Conservation (phyloP, 306 rosid species). For the Quercus cerris region DNA sequence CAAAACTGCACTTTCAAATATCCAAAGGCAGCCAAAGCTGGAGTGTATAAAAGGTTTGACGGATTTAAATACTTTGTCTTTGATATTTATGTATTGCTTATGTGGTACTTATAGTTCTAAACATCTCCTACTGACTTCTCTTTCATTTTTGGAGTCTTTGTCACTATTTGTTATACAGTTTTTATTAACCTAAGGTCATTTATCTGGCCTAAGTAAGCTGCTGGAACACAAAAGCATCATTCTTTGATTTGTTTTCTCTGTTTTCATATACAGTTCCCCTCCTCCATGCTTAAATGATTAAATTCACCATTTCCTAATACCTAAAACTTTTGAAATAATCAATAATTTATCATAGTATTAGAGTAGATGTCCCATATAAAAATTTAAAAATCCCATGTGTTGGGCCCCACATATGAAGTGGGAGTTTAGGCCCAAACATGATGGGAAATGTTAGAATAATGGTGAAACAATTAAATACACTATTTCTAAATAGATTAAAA, state of each 20-base stretch:
- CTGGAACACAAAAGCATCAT: background rate
- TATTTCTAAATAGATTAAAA: no score
- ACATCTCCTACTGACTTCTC: background rate
- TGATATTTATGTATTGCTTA: background rate
- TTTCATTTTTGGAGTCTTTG: background rate
- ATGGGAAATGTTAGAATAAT: no score
- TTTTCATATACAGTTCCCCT: background rate
- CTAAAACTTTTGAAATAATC: no score
- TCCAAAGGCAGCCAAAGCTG: slow-evolving; percentile 74
- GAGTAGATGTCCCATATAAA: no score
- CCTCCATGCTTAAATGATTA: no score
- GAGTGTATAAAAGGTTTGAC: slow-evolving; percentile 73
- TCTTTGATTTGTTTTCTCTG: background rate
- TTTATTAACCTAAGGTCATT: background rate
- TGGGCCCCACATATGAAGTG: no score
- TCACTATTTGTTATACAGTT: background rate
- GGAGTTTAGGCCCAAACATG: no score
- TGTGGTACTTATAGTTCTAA: background rate
- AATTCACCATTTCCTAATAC: no score
- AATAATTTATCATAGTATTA: no score
- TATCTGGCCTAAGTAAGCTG: background rate
- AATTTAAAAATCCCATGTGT: no score
- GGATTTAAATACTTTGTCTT: background rate
- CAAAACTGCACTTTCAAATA: slow-evolving; percentile 59
- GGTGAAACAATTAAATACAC: no score